A percentile compares a stretch with the other conserved stretches of the same genome.
phyloP scores from a whole-genome alignment of 2,329 filamentous ascomycete species.

The Penicillium nordicum region DNA sequence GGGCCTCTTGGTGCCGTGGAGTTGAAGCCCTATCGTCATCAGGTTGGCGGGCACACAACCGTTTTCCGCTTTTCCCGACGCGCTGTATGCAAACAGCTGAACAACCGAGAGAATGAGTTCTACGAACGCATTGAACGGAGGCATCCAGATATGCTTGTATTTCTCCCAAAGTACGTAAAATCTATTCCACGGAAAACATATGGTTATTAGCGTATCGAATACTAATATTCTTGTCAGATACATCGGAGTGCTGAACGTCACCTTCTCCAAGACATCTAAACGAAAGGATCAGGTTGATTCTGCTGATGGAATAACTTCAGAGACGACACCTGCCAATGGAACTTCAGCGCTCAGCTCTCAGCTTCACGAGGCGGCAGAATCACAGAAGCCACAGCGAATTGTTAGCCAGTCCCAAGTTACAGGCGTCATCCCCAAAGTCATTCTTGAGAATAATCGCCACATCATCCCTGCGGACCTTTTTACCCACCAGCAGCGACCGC shows the following conservation, averaged over 20 bases:
- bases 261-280: constrained; percentile 79
- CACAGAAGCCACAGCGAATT: constrained; percentile 50
- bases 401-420: constrained; percentile 74
- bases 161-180: constrained; percentile 71
- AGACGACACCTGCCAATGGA: constrained; percentile 12
- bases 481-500: constrained; percentile 53
- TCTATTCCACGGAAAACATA: not conserved
- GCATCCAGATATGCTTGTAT: constrained; percentile 84
- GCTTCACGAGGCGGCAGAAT: constrained; percentile 25
- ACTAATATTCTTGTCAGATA: constrained; percentile 54
- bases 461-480: constrained; percentile 85
- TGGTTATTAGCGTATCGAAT: not conserved
- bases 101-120: constrained; percentile 97
- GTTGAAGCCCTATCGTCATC: constrained; percentile 93
- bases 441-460: constrained; percentile 89
- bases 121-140: constrained; percentile 93
- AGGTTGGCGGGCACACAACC: constrained; percentile 94
- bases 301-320: constrained; percentile 12
- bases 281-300: constrained; percentile 43
- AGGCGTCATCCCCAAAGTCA: constrained; percentile 77
- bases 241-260: constrained; percentile 94
- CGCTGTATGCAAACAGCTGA: constrained; percentile 96
- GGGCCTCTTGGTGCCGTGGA: constrained; percentile 83
- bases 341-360: constrained; percentile 12
- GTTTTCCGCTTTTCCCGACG: constrained; percentile 93